phyloP scores from a whole-genome alignment of 2,329 filamentous ascomycete genomes.

The Fusarium paranaense region DNA sequence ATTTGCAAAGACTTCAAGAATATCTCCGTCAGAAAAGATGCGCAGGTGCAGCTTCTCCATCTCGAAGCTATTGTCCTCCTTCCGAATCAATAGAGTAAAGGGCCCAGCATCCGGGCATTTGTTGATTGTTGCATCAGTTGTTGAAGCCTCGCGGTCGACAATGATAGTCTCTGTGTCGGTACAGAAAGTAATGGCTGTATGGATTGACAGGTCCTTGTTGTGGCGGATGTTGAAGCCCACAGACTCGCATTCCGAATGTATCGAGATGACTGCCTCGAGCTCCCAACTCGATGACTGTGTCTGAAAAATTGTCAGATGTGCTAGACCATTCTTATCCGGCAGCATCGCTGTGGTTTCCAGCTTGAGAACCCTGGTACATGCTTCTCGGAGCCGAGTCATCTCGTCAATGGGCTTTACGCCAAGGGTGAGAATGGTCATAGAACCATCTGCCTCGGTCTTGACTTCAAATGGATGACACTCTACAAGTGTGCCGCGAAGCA shows the following conservation, averaged over 20 bases:
- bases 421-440: not conserved
- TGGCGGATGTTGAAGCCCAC: slow-evolving; percentile 32
- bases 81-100: slow-evolving; percentile 55
- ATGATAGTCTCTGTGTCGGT: slow-evolving; percentile 52
- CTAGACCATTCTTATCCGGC: not conserved
- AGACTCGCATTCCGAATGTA: not conserved
- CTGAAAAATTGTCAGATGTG: not conserved
- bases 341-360: not conserved
- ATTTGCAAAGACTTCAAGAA: slow-evolving; percentile 36
- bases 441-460: not conserved
- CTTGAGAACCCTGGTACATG: not conserved
- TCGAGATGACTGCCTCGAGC: not conserved
- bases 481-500: slow-evolving; percentile 49
- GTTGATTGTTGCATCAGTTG: slow-evolving; percentile 37
- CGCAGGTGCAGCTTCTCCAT: slow-evolving; percentile 20
- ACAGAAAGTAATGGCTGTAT: slow-evolving; percentile 54
- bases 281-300: not conserved
- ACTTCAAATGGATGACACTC: not conserved
- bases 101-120: slow-evolving; percentile 51
- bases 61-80: not conserved
- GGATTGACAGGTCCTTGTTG: slow-evolving; percentile 37
- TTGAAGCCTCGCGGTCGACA: not conserved
- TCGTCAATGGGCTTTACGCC: not conserved
- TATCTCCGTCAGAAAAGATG: slow-evolving; percentile 29
- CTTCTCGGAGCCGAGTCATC: not conserved